Percentiles rank a stretch among this genome's conserved stretches.
Conservation (phyloP, 176 grass and related monocot genomes). For the Carex littledalei region DNA sequence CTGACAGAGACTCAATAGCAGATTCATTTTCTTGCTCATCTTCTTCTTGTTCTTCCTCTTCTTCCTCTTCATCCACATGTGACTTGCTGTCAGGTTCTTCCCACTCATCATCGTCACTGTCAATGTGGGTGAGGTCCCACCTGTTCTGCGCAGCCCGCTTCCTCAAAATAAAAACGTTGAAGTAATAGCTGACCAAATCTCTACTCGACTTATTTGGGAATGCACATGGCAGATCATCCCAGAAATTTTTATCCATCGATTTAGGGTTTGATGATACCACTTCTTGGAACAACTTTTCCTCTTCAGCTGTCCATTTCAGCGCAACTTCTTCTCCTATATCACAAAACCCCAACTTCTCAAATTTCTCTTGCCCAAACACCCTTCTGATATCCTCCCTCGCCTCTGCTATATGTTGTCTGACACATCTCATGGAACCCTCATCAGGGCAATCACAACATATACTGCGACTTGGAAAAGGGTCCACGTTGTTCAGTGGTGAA, state of each 20-base stretch:
- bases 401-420: slow-evolving; percentile 56
- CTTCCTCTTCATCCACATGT: slow-evolving; percentile 23
- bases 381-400: slow-evolving; percentile 46
- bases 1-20: slow-evolving; percentile 33
- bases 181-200: slow-evolving; percentile 88
- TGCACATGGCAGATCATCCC: slow-evolving; percentile 44
- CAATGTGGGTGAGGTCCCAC: slow-evolving; percentile 44
- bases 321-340: slow-evolving; percentile 76
- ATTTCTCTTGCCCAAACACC: slow-evolving; percentile 45
- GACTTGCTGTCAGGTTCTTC: slow-evolving; percentile 32
- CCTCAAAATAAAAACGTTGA: slow-evolving; percentile 77
- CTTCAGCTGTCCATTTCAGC: slow-evolving; percentile 61
- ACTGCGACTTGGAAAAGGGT: slow-evolving; percentile 22
- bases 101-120: slow-evolving; percentile 87
- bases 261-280: slow-evolving; percentile 53
- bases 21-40: slow-evolving; percentile 16
- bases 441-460: slow-evolving; percentile 55
- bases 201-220: slow-evolving; percentile 55
- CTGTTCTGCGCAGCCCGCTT: slow-evolving; percentile 78
- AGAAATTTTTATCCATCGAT: slow-evolving; percentile 63
- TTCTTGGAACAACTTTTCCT: slow-evolving; percentile 57
- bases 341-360: slow-evolving; percentile 51
- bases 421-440: slow-evolving; percentile 60
- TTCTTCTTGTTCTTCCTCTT: slow-evolving; percentile 17
- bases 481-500: slow-evolving; percentile 24